phyloP scores from a whole-genome alignment of 306 rosid genomes.

The Ceratonia siliqua region DNA sequence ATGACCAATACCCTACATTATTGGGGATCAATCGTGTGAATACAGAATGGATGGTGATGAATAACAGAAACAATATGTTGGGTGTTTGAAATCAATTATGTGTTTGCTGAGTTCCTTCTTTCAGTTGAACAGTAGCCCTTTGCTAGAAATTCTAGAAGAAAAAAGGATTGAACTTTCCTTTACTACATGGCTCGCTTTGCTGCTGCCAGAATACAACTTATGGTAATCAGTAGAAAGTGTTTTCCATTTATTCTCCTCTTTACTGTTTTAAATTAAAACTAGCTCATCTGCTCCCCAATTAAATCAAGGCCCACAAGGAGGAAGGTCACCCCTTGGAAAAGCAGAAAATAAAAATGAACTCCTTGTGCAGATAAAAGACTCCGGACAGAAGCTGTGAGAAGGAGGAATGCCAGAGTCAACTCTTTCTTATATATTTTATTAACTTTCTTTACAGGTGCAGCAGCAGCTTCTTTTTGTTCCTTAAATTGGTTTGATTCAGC shows the following conservation, averaged over 20 bases:
- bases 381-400: conserved; percentile 78
- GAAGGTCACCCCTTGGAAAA: conserved; percentile 90
- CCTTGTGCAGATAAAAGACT: conserved; percentile 90
- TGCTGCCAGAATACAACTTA: conserved; percentile 27
- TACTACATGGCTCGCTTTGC: conserved; percentile 33
- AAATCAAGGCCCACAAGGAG: conserved; percentile 94
- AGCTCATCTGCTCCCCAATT: conserved; percentile 91
- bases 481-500: conserved; percentile 52
- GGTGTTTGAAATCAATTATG: conserved; percentile 24
- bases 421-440: conserved; percentile 82
- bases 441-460: conserved; percentile 56
- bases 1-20: conserved; percentile 48
- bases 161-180: conserved; percentile 12
- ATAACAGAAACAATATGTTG: conserved; percentile 35
- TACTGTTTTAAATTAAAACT: conserved; percentile 25
- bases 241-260: conserved; percentile 22
- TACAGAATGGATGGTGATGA: conserved; percentile 32
- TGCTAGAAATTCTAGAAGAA: conserved; percentile 30
- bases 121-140: too few relatives aligned
- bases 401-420: conserved; percentile 76
- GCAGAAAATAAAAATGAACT: conserved; percentile 89
- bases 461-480: conserved; percentile 58
- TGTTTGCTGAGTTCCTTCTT: too few relatives aligned
- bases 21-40: conserved; percentile 29
- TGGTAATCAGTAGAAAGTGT: conserved; percentile 7